Base-by-base conservation (phyloP, 495 filamentous ascomycete species). In the Rhypophila decipiens region DNA sequence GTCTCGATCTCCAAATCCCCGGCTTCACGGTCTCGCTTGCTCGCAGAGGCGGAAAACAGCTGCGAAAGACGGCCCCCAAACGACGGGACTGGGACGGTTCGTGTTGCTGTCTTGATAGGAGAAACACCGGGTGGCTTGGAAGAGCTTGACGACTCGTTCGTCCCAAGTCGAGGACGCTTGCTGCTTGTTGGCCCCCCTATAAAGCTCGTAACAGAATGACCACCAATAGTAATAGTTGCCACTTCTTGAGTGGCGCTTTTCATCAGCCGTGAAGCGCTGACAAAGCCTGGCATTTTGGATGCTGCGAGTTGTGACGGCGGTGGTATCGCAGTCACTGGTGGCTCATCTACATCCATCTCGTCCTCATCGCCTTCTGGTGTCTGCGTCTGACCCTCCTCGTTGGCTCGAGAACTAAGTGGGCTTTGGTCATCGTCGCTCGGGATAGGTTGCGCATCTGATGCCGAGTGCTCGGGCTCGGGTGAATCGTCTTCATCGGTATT, bases 161-260 rank as follows among this genome's bases (percentile, higher is more conserved):
- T 13, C 17, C 54, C 56, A 5, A 42, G 57, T n/a, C 64, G 67
- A 51, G n/a, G n/a, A n/a, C n/a, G n/a, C n/a, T n/a, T n/a, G n/a
- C n/a, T n/a, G n/a, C n/a, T 79, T 2, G 62, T 47, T 18, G 65
- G 55, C 10, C 63, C 67, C 1, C 75, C 73, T 39, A 77, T 70
- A 20, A 71, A 56, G 29, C 65, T 73, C 1, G 68, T 89, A 18
- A 89, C 81, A 1, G 87, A 89, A 33, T 78, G 80, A 44, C 86
- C 77, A 3, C 88, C 91, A 44, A 97, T 86, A 0, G 88, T 96
- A 24, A 97, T 93, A 2, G 88, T 96, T 24, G 91, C 90, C 41
- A 83, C 70, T 59, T 89, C 85, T n/a, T 76, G 71, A 5, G 77
- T 75, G 10, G 72, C 61, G 24, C 87, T 78, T 53, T 80, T 82